Percentiles rank a stretch among this genome's conserved stretches.
Evolutionary conservation across 2,329 filamentous ascomycete genomes (phyloP).

Genomic region (Sporothrix brunneoviolacea): DNA sequence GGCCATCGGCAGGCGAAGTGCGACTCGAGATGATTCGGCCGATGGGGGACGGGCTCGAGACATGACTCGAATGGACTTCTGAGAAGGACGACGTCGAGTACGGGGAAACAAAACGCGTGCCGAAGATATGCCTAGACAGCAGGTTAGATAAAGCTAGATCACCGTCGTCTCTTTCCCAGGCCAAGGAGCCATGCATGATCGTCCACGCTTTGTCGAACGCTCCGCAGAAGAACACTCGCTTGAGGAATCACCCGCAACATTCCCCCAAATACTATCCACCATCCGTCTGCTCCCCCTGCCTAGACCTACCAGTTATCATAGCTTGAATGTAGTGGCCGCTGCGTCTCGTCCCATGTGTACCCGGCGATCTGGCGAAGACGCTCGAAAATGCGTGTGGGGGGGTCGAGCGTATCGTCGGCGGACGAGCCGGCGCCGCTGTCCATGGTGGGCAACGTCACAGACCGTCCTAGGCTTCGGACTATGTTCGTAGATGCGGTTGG

Average conservation of each 20-base stretch:
- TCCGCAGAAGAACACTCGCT: too few species aligned
- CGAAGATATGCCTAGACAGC: conserved; percentile 55
- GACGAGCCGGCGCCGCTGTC: conserved; percentile 35
- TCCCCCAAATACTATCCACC: too few species aligned
- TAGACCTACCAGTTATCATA: conserved; percentile 76
- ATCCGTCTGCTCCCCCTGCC: not conserved
- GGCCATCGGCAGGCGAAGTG: conserved; percentile 35
- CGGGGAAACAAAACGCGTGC: conserved; percentile 51
- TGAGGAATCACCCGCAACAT: too few species aligned
- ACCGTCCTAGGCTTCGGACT: not conserved
- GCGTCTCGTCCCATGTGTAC: conserved; percentile 68
- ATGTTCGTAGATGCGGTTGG: too few species aligned
- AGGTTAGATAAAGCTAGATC: not conserved
- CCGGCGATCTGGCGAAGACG: conserved; percentile 65
- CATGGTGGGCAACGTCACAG: conserved; percentile 33
- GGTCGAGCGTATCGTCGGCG: conserved; percentile 52
- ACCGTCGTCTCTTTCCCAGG: too few species aligned
- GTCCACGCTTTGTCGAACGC: too few species aligned
- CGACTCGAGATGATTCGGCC: conserved; percentile 38
- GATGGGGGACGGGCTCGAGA: conserved; percentile 37
- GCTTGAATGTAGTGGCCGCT: conserved; percentile 53
- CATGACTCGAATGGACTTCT: conserved; percentile 27
- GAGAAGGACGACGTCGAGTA: conserved; percentile 36
- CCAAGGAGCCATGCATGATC: too few species aligned
- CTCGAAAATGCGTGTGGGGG: conserved; percentile 64